Evolutionary conservation across 2,329 filamentous ascomycete species (phyloP), one percentile per base, ranked within the genome.

Genomic region (Paracorniculantispora psalliotae): DNA sequence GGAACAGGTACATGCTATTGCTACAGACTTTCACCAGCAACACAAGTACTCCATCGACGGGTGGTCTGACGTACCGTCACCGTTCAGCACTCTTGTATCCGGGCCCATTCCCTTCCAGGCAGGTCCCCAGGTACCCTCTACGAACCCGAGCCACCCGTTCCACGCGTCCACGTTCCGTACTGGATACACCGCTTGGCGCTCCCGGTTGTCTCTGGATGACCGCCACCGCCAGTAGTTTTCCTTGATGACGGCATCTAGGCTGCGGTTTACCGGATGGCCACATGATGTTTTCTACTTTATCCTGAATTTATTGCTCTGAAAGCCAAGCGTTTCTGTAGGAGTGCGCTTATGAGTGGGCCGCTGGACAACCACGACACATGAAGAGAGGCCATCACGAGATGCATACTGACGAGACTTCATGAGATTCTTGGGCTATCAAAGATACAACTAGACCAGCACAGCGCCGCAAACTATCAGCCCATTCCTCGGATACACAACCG

Each of bases 121-220:
- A n/a, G n/a, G n/a, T n/a, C n/a, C n/a, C n/a, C n/a, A n/a, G 28
- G 52, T 55, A 55, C 28, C 13, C 30, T 46, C 52, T 55, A 55
- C 52, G 21, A n/a, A n/a, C 19, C 17, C 41, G 19, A 25, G 52
- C 52, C 41, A 26, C 15, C 4, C 4, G 41, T 28, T 47, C 52
- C 52, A 47, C 43, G 28, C 21, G 28, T 46, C 21, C 23, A 33
- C 28, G 19, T 23, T 33, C 2, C 37, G 46, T 51, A 58, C 33
- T 47, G 46, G 48, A 28, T 51, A 58, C 47, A 52, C 56, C 39
- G 48, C 47, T 44, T 51, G 37, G 30, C 46, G n/a, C 19, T 23
- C 15, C n/a, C 19, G 28, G 26, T 17, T 30, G 17, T 13, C n/a
- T 60, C 44, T 48, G 58, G 19, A 4, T 4, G n/a, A 39, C 25